Percentiles rank a stretch among this genome's conserved stretches.
Evolutionary conservation across 2,329 filamentous ascomycete species (phyloP).

Genomic region (Colletotrichum limetticola): DNA sequence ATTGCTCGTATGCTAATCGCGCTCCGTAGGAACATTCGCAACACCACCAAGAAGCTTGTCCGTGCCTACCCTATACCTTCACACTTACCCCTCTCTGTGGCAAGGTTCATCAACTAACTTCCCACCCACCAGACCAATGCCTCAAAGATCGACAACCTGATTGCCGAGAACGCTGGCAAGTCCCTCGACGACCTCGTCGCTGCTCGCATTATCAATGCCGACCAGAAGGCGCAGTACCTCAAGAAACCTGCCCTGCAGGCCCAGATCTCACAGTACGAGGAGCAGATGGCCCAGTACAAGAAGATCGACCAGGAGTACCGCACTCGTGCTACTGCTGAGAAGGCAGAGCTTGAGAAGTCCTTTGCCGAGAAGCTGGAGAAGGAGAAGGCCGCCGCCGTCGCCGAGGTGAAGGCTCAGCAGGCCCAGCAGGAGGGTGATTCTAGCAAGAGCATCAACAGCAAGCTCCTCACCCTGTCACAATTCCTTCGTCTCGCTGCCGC

Average conservation of each 20-base stretch:
- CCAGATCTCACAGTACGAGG: constrained; percentile 76
- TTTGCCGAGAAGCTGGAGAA: constrained; percentile 63
- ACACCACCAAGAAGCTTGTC: constrained; percentile 94
- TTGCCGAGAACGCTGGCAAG: constrained; percentile 76
- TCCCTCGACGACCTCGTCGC: constrained; percentile 79
- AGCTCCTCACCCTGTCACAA: constrained; percentile 78
- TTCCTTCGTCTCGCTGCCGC: constrained; percentile 84
- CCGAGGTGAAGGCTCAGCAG: constrained; percentile 65
- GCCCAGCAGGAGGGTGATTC: constrained; percentile 62
- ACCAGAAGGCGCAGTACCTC: constrained; percentile 80
- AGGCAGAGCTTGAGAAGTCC: constrained; percentile 69
- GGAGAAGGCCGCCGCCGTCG: constrained; percentile 63
- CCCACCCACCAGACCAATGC: constrained; percentile 67
- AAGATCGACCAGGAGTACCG: constrained; percentile 81
- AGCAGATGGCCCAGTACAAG: constrained; percentile 79
- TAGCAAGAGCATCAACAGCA: constrained; percentile 69
- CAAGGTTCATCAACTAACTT: constrained; percentile 13
- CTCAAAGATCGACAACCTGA: constrained; percentile 76
- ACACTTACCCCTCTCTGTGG: background rate
- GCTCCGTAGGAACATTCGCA: constrained; percentile 80
- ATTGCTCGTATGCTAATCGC: constrained; percentile 14
- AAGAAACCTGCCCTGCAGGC: constrained; percentile 80
- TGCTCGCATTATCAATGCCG: constrained; percentile 79
- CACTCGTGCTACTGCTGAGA: constrained; percentile 66
- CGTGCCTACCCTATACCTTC: constrained; percentile 47